These are phyloP conservation scores for Lentinula guzmanii DNA, from an alignment of 768 basidiomycete species.

Conservation along the genomic window DNA sequence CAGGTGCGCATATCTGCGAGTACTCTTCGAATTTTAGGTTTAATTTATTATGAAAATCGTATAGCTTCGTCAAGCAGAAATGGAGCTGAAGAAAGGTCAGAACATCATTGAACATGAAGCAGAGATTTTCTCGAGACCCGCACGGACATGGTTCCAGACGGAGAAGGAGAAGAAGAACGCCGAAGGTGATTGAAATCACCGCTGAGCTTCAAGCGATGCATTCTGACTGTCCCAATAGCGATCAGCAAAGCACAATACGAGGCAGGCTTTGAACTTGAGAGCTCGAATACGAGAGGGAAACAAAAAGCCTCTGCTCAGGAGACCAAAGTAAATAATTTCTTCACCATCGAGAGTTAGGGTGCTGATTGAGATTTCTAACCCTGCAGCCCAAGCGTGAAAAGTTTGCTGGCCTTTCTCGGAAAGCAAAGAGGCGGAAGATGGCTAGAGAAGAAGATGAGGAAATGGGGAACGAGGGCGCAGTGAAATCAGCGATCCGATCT, in stretches of 20 bases:
- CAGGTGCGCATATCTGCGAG: conserved; percentile 39
- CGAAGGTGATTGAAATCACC: conserved; percentile 48
- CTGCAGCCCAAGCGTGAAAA: conserved; percentile 70
- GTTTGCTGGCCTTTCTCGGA: conserved; percentile 79
- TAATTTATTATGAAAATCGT: neutral
- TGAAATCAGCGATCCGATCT: conserved; percentile 75
- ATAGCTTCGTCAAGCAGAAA: conserved; percentile 85
- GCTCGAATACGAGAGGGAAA: conserved; percentile 28
- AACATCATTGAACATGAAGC: conserved; percentile 91
- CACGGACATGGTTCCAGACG: conserved; percentile 98
- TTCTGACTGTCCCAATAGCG: conserved; percentile 33
- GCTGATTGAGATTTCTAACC: conserved; percentile 2
- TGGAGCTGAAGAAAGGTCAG: conserved; percentile 92
- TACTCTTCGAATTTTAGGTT: neutral
- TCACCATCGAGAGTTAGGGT: neutral
- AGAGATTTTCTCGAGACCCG: conserved; percentile 91
- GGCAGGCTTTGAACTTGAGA: conserved; percentile 31
- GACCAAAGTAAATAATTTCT: conserved; percentile 31
- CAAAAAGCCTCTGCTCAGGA: conserved; percentile 26
- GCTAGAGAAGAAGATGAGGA: conserved; percentile 77
- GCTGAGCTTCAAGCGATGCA: conserved; percentile 1
- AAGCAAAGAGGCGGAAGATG: conserved; percentile 82
- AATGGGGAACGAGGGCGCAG: conserved; percentile 41
- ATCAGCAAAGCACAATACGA: conserved; percentile 75
- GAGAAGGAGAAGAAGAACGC: conserved; percentile 76